Evolutionary conservation across 768 basidiomycete genomes (phyloP), one percentile per base, ranked within the genome.

Genomic region (Trametes gibbosa): DNA sequence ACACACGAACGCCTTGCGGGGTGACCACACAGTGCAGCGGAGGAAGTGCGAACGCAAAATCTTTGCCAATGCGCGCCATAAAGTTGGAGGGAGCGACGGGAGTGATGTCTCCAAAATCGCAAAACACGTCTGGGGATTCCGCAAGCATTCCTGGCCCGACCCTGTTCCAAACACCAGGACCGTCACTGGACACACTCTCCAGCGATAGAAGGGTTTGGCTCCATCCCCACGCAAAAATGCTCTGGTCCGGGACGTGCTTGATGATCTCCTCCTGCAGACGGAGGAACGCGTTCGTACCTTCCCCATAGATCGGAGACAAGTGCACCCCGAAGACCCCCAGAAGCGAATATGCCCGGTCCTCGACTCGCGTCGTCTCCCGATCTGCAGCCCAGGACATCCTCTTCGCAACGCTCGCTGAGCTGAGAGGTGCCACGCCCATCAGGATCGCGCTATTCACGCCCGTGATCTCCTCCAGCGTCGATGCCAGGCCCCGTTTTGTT

Each of bases 211-310:
- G 41, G 29, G 21, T 19, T 27, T 19, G n/a, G n/a, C 41, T 29
- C 13, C 32, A 23, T 32, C 23, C 57, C 57, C 57, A 58, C 2
- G 50, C 57, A 42, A 58, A 42, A 21, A 58, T 25, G 35, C 50
- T 58, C 57, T 58, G 57, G 57, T 58, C 57, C n/a, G 57, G 57
- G 29, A 51, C 46, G 32, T 14, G 9, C 34, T 23, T 41, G 14
- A 58, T 41, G 23, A 51, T 47, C 57, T 58, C 57, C n/a, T 50
- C 37, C 42, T 58, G 57, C 16, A 58, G 42, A 0, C 57, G 41
- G 21, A 52, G 4, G 42, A 58, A 58, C 6, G 57, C 57, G 24
- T 42, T 41, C 9, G 17, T 21, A 0, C 57, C 50, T 23, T 58
- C 57, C 1, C 57, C 57, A 43, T 52, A 58, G 21, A 58, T 37